A percentile compares a stretch with the other conserved stretches of the same genome.
phyloP scores from a whole-genome alignment of 352 stramenopile species.

The Pythium utonaiense region DNA sequence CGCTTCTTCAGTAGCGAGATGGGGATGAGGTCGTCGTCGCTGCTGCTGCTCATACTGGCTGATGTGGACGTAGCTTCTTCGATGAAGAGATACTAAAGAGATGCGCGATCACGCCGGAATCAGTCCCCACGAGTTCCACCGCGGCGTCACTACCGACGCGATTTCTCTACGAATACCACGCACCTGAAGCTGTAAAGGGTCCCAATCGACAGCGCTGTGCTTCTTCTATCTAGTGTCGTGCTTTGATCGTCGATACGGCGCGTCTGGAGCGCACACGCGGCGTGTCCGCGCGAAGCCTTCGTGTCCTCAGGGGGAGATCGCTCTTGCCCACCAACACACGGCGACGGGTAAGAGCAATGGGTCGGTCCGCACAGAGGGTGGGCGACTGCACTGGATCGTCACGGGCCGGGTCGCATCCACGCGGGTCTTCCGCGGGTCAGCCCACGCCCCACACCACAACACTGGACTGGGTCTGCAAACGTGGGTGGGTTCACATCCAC shows the following conservation, averaged over 20 bases:
- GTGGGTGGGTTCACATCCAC: neutral
- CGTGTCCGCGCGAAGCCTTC: neutral
- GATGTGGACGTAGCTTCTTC: too few species aligned
- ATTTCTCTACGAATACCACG: neutral
- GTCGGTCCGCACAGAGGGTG: conserved; percentile 1
- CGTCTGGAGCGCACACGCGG: neutral
- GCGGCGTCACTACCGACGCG: neutral
- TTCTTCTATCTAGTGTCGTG: neutral
- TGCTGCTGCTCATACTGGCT: conserved; percentile 52
- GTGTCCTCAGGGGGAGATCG: neutral
- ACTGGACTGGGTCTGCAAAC: neutral
- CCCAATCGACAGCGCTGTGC: conserved; percentile 2
- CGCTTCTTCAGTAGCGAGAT: conserved; percentile 56
- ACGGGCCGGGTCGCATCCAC: conserved; percentile 7
- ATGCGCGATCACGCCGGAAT: too few species aligned
- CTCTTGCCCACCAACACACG: conserved; percentile 3
- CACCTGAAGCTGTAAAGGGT: neutral
- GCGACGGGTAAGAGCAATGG: conserved; percentile 2
- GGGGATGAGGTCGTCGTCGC: conserved; percentile 73
- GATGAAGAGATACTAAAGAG: too few species aligned
- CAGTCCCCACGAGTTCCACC: too few species aligned
- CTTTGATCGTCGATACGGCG: neutral
- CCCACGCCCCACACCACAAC: neutral
- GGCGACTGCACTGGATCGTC: conserved; percentile 6
- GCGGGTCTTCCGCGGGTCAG: neutral